Base-by-base conservation (phyloP, 1,139 yeast genomes). In the Debaryomycetaceae sp. region DNA sequence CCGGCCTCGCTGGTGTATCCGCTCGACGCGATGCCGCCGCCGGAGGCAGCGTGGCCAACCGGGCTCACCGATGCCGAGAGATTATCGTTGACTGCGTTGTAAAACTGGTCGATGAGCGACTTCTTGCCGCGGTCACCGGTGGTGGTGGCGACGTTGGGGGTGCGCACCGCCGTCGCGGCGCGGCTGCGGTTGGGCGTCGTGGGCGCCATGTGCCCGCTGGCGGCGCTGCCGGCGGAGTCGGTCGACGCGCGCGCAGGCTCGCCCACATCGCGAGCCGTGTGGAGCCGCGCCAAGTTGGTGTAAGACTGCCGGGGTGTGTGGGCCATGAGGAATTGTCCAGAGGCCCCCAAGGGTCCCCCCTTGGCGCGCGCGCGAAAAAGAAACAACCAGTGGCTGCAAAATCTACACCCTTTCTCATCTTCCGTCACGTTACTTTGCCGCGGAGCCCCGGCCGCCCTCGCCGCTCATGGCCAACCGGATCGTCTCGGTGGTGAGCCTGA, bases 401-500 rank as follows among this genome's bases (percentile, higher is more conserved):
- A n/a, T n/a, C 25, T 3, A 19, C 21, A 19, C 7, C 20, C 28
- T 22, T 18, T 13, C 11, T 28, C 12, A 10, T 12, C 13, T 11
- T 20, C 18, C 4, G n/a, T 18, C 18, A 24, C 16, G 27, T 28
- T 53, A 58, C 32, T 57, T 58, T 10, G 71, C 72, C 23, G 80
- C 80, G 34, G 78, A 70, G 5, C 75, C 66, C 69, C 98, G 85
- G 16, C 93, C 94, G 45, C 96, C 96, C 17, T 91, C 95, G 44
- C 93, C 93, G 5, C 80, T 59, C n/a, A 73, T 62, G 37, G 86
- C 73, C 49, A 84, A 68, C 11, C 68, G 67, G 41, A 85, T 57
- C 22, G 89, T 78, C 45, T 78, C 82, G 18, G 67, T 61, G 27
- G 75, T 53, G 28, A 89, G 50, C 9, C 59, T 49, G 29, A 84